Evolutionary conservation across 306 rosid species (phyloP), one percentile per base, ranked within the genome.

Genomic region (Pterocarpus santalinus): DNA sequence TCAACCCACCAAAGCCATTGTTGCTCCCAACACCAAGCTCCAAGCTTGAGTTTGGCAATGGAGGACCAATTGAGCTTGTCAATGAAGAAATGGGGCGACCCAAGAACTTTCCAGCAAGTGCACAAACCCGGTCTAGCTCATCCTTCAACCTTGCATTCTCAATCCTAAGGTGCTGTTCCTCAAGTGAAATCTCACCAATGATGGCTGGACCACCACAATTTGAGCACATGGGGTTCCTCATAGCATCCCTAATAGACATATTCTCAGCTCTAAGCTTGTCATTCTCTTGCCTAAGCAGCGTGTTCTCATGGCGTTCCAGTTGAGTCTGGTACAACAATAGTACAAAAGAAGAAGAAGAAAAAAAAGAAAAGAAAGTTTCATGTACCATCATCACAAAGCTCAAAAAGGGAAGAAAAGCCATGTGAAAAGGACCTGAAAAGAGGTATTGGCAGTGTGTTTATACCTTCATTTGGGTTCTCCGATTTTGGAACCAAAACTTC

Each of bases 381-480:
- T 39, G 28, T 22, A 30, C 36, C 51, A n/a, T 69, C 3, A 43
- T 44, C 16, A 38, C 52, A 34, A 32, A 28, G 46, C 71, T 43
- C 72, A 64, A 56, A 72, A 13, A 53, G 14, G 32, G 61, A 51
- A 53, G 39, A 51, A 33, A 62, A 35, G 44, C 8, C 53, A 61
- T 30, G 57, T 51, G 75, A 57, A 71, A 79, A 75, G 35, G 15
- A 71, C 82, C 68, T 32, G 22, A 30, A 62, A 22, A 16, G 4
- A 15, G 22, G 4, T 14, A n/a, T 35, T 11, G 3, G 4, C 4
- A 57, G 7, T 28, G 4, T 22, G 44, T 13, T 56, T 39, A 30
- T 75, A 95, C 99, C 96, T 95, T 95, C 99, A 95, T 93, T 65
- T 95, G 99, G 65, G 99, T 95, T 66, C 99, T 90, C 64, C 99